Evolutionary conservation across 306 rosid genomes (phyloP).

Genomic region (Pyrus communis): DNA sequence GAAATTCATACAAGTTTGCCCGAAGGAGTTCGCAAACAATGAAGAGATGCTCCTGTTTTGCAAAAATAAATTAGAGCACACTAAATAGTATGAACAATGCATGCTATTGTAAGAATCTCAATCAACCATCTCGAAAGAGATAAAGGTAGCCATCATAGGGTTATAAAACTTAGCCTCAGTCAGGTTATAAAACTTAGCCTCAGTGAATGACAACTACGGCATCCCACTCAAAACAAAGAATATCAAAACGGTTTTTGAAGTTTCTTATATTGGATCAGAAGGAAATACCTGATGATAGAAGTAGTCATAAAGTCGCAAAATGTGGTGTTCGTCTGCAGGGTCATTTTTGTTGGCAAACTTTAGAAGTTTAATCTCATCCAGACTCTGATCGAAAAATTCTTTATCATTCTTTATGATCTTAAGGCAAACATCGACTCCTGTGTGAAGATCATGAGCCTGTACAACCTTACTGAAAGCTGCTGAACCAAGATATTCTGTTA

Average conservation of each 20-base stretch:
- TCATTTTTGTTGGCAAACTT: constrained; percentile 93
- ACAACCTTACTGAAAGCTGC: constrained; percentile 97
- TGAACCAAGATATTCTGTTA: constrained; percentile 88
- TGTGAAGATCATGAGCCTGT: constrained; percentile 89
- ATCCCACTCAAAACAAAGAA: background rate
- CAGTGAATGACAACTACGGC: background rate
- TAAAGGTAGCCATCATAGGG: background rate
- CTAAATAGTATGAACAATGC: background rate
- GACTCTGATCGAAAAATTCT: constrained; percentile 94
- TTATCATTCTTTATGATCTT: constrained; percentile 97
- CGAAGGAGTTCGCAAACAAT: constrained; percentile 90
- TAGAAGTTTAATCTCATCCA: constrained; percentile 93
- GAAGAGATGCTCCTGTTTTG: constrained; percentile 83
- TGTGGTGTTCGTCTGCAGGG: constrained; percentile 66
- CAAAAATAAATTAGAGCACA: background rate
- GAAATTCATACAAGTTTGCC: constrained; percentile 91
- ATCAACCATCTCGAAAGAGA: background rate
- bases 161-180: background rate
- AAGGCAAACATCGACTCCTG: constrained; percentile 84
- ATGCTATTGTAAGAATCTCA: constrained; percentile 7
- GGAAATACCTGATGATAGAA: constrained; percentile 79
- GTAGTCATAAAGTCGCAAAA: constrained; percentile 90
- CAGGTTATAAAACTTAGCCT: background rate
- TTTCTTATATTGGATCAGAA: background rate
- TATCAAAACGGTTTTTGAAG: background rate